These are phyloP conservation scores for Barnettozyma botsteinii DNA, from an alignment of 805 yeast genomes.

Conservation along the genomic window DNA sequence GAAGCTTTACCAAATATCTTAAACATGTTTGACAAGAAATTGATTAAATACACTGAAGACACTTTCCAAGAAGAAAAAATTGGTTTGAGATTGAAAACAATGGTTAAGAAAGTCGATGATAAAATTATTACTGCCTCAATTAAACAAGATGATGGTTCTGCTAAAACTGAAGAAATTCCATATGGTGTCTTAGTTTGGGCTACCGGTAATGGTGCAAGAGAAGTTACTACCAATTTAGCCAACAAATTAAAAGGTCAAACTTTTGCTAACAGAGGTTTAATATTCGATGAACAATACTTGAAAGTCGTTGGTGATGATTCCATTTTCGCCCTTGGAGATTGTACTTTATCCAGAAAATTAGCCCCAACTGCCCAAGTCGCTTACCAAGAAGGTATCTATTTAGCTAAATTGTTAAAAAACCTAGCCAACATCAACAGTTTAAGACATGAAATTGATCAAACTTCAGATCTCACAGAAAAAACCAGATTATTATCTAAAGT, in stretches of 20 bases:
- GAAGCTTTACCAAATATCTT: slow-evolving; percentile 90
- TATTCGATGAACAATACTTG: slow-evolving; percentile 63
- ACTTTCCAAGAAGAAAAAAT: slow-evolving; percentile 48
- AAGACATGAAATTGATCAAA: slow-evolving; percentile 31
- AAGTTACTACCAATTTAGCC: slow-evolving; percentile 60
- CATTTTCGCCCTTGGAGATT: slow-evolving; percentile 89
- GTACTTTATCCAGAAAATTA: slow-evolving; percentile 70
- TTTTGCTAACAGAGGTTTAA: slow-evolving; percentile 80
- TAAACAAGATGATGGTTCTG: slow-evolving; percentile 65
- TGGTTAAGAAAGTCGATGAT: slow-evolving; percentile 81
- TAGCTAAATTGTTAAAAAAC: slow-evolving; percentile 67
- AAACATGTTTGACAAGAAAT: slow-evolving; percentile 41
- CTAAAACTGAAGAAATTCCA: slow-evolving; percentile 55
- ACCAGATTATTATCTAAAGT: slow-evolving; percentile 38
- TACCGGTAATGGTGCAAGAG: slow-evolving; percentile 89
- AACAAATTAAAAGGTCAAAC: slow-evolving; percentile 71
- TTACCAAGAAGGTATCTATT: slow-evolving; percentile 82
- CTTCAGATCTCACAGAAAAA: slow-evolving; percentile 31
- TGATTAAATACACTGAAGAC: slow-evolving; percentile 38
- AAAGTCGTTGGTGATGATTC: slow-evolving; percentile 79
- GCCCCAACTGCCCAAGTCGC: slow-evolving; percentile 99
- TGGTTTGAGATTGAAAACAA: slow-evolving; percentile 74
- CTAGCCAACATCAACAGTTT: slow-evolving; percentile 34
- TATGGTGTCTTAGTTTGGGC: slow-evolving; percentile 97
- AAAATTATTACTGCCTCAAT: slow-evolving; percentile 66